phyloP scores from a whole-genome alignment of 164 flowering plant genomes.

The Akebia trifoliata region DNA sequence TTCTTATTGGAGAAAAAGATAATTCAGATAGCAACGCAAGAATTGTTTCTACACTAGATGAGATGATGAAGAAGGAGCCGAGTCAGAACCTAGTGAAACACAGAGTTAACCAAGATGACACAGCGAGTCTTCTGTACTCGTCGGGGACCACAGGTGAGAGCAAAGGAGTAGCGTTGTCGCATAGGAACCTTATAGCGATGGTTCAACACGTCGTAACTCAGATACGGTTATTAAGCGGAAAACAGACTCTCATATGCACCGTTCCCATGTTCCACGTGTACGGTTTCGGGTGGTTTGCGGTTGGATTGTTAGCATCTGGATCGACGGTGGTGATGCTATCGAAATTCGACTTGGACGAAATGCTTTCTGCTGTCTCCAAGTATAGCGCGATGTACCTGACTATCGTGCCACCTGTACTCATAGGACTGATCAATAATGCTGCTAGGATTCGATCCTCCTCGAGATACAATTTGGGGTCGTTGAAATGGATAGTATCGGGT shows the following conservation, averaged over 20 bases:
- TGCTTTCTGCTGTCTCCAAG: slow-evolving; percentile 40
- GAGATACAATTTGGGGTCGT: slow-evolving; percentile 50
- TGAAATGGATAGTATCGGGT: slow-evolving; percentile 50
- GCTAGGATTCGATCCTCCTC: slow-evolving; percentile 29
- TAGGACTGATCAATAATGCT: slow-evolving; percentile 31
- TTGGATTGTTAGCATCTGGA: slow-evolving; percentile 48
- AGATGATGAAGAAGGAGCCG: slow-evolving; percentile 38
- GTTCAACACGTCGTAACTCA: slow-evolving; percentile 41
- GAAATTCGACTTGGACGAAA: slow-evolving; percentile 51
- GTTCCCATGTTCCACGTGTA: slow-evolving; percentile 96
- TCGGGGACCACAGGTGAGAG: slow-evolving; percentile 96
- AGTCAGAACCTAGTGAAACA: slow-evolving; percentile 30
- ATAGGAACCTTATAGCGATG: slow-evolving; percentile 67
- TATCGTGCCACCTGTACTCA: slow-evolving; percentile 47
- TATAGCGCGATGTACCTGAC: slow-evolving; percentile 48
- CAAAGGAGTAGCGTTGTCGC: slow-evolving; percentile 81
- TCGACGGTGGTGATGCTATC: slow-evolving; percentile 52
- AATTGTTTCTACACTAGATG: slow-evolving; percentile 23
- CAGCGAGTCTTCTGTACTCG: slow-evolving; percentile 81
- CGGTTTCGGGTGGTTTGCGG: slow-evolving; percentile 62
- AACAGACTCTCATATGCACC: slow-evolving; percentile 54
- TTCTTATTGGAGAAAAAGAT: slow-evolving; percentile 35
- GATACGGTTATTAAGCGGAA: slow-evolving; percentile 29
- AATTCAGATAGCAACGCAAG: neutral
- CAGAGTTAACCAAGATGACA: slow-evolving; percentile 53